Evolutionary conservation across 2,329 filamentous ascomycete genomes (phyloP).

Genomic region (Juglanconis sp.): DNA sequence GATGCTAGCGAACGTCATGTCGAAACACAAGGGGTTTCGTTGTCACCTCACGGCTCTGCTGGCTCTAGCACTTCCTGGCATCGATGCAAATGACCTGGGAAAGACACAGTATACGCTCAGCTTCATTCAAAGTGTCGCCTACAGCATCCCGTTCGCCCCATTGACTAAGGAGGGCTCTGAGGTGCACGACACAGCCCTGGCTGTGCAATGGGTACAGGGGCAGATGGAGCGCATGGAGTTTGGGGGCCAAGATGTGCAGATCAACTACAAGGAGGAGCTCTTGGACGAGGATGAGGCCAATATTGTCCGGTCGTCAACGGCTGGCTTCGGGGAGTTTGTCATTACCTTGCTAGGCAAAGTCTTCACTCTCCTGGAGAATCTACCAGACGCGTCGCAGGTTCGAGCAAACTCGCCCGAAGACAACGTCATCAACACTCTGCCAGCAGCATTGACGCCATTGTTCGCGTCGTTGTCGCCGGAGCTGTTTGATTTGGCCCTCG

Average conservation of each 20-base stretch:
- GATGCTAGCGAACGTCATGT: conserved; percentile 87
- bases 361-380: conserved; percentile 90
- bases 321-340: conserved; percentile 89
- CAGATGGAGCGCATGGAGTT: conserved; percentile 93
- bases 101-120: conserved; percentile 94
- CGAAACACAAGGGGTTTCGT: conserved; percentile 89
- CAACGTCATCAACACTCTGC: conserved; percentile 92
- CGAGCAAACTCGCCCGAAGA: conserved; percentile 92
- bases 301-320: conserved; percentile 89
- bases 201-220: conserved; percentile 88
- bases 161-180: conserved; percentile 67
- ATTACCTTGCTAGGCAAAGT: conserved; percentile 88
- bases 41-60: conserved; percentile 93
- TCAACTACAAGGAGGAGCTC: conserved; percentile 81
- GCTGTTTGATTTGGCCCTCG: conserved; percentile 84
- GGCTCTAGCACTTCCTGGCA: conserved; percentile 89
- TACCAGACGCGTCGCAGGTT: conserved; percentile 85
- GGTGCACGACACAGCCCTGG: conserved; percentile 70
- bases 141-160: conserved; percentile 90
- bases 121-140: conserved; percentile 93
- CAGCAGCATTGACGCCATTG: conserved; percentile 84
- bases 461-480: conserved; percentile 89
- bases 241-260: conserved; percentile 77
- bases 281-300: conserved; percentile 81
- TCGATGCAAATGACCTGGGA: conserved; percentile 95